Base-by-base conservation (phyloP, 139 green algal species). In the Auxenochlorella protothecoides region DNA sequence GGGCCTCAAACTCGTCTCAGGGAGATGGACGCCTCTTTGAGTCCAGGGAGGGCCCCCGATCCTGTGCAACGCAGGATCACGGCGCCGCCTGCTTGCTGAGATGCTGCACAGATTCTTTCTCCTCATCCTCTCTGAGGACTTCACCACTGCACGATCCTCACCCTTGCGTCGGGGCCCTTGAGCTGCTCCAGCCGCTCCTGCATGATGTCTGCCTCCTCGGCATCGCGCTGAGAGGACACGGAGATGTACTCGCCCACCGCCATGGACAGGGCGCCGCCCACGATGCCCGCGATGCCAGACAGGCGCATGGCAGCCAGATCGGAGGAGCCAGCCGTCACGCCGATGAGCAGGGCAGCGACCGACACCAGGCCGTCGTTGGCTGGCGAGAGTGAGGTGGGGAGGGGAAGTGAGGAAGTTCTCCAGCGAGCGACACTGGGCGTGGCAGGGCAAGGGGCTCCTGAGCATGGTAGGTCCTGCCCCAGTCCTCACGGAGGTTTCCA, bases 141-240 rank as follows among this genome's bases (percentile, higher is more conserved):
- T 44, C 27, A 44, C 27, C 27, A 44, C 27, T 44, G 27, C 27
- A 44, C 27, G 27, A 44, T 44, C 27, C 27, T 44, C 27, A 73
- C 73, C 73, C 65, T 73, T 3, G 84, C 74, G 44, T 73, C 76
- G 0, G 87, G 89, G 4, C 88, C 87, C 70, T 83, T 88, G 4
- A 68, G 12, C 73, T 93, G 88, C 70, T 89, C 78, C 70, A 75
- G 53, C 12, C 82, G 72, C 79, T 96, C 90, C 69, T 91, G 89
- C 68, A 92, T 80, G 68, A 96, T 88, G 78, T 96, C 90, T n/a
- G 88, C 87, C 65, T 78, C 74, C 73, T 93, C 85, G 0, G 80
- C 80, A 64, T 90, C 84, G 4, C 77, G 68, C 77, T 91, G 85
- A n/a, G 66, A 80, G 14, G 75, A 62, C 3, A 93, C 87, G 6